Conservation (phyloP, 140 eudicot genomes). For the Oenanthe javanica region DNA sequence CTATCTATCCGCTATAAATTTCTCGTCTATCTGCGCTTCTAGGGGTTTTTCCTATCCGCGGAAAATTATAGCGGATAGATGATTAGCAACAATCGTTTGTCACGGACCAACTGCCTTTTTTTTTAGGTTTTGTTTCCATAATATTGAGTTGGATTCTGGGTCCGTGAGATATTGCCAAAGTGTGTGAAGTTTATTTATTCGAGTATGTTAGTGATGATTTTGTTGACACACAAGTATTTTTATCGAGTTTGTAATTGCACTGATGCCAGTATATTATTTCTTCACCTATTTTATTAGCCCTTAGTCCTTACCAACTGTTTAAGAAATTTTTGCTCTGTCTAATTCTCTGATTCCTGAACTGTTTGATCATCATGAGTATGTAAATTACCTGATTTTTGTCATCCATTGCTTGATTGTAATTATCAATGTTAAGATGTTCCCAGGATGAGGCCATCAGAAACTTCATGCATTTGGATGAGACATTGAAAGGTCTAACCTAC, state of each 20-base stretch:
- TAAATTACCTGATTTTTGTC: constrained; percentile 5
- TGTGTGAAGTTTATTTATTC: not conserved
- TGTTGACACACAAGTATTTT: not conserved
- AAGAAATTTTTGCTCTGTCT: not conserved
- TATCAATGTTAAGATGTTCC: constrained; percentile 51
- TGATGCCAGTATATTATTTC: not conserved
- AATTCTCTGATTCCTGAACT: not conserved
- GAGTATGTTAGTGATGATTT: not conserved
- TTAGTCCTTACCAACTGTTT: not conserved
- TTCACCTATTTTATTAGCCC: not conserved
- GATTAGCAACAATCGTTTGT: too few relatives aligned
- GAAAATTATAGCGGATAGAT: too few relatives aligned
- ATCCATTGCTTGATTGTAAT: constrained; percentile 29
- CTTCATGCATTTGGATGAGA: constrained; percentile 39
- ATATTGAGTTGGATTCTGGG: not conserved
- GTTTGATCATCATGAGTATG: too few relatives aligned
- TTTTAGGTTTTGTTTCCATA: not conserved
- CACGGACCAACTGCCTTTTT: too few relatives aligned
- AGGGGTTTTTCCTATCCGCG: too few relatives aligned
- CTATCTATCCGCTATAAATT: too few relatives aligned
- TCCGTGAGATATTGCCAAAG: not conserved
- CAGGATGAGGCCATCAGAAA: constrained; percentile 42
- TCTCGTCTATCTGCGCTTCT: too few relatives aligned
- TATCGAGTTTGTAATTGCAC: not conserved
- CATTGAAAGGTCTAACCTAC: constrained; percentile 61